Evolutionary conservation across 1,139 yeast species (phyloP), one percentile per base, ranked within the genome.

Genomic region (Yamadazyma aaseri): DNA sequence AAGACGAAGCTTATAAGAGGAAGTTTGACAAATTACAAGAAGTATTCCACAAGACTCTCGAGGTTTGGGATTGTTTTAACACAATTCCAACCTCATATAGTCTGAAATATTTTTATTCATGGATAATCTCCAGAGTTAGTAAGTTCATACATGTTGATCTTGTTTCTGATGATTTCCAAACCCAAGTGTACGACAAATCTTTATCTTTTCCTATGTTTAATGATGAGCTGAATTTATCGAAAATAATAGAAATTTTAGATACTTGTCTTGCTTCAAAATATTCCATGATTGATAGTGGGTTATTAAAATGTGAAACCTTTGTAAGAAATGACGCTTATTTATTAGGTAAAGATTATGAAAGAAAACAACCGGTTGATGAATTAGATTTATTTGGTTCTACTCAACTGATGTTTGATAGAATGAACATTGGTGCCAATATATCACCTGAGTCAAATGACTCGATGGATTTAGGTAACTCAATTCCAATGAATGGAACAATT

Each of bases 21-120:
- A 32, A 29, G 8, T 39, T 40, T 15, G 30, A 35, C 6, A 39
- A 36, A 13, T 32, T 44, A 22, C 25, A 32, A 4, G 29, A 20
- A 7, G 26, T 46, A 13, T 34, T 37, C 26, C 28, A 26, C 12
- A 38, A 38, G 22, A 29, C 40, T 7, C 17, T 22, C n/a, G 47
- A 46, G 23, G 39, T 44, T 7, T 26, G 14, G n/a, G 28, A 33
- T 21, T 20, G 34, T 17, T 36, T 46, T 11, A 27, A 30, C 11
- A 26, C 31, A n/a, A 39, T 46, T 32, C 38, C 45, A 9, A 33
- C 31, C 17, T 28, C 31, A 13, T 44, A 44, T 18, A 42, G 49
- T 35, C 37, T 38, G 18, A 42, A 38, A 24, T 46, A 46, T 23
- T 46, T 31, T 26, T 46, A 42, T 29, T 29, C 48, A 13, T 46